Evolutionary conservation across 768 basidiomycete genomes (phyloP), one percentile per base, ranked within the genome.

Genomic region (Hemileccinum rubropunctum): DNA sequence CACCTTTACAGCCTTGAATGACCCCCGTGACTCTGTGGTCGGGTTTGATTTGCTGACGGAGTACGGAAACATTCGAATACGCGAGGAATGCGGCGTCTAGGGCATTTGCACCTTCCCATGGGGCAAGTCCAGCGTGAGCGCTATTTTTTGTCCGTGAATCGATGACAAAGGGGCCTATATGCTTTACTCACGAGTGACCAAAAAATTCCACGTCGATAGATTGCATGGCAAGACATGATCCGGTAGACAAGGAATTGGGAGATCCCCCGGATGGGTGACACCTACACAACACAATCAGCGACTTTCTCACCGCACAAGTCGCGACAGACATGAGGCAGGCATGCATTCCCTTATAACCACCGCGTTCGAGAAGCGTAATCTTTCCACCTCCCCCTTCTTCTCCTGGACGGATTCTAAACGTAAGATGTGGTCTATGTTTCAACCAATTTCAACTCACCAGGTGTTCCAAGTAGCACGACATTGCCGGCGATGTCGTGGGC

Each of bases 11-110:
- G 28, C 88, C 88, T 56, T 81, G 71, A 28, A 94, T 76, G 42
- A 89, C 74, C 3, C 92, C 90, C 59, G 92, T 86, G 7, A 93
- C 74, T 20, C 92, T 84, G 55, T 85, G 79, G 40, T 84, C 80
- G 0, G 93, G 92, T 64, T 84, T 83, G 51, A 92, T 82, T 70
- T 95, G 93, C 66, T 95, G 93, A 12, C 93, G 80, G 41, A 95
- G 76, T 20, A 83, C 82, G 3, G 91, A 85, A 36, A 95, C 76
- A 41, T 80, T 76, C 8, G 84, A 82, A 65, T 95, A 94, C 0
- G 91, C 87, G 9, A 91, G 70, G 63, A 93, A 87, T 1, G 91
- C 91, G 0, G 93, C 93, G 60, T 95, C 93, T 38, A 91, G 77
- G 12, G 91, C 90, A 60, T 94, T 94, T 36, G 78, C 79, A 20